A percentile compares a stretch with the other conserved stretches of the same genome.
Evolutionary conservation across 1,284 basidiomycete genomes (phyloP).

Genomic region (Lentinula novae-zelandiae): DNA sequence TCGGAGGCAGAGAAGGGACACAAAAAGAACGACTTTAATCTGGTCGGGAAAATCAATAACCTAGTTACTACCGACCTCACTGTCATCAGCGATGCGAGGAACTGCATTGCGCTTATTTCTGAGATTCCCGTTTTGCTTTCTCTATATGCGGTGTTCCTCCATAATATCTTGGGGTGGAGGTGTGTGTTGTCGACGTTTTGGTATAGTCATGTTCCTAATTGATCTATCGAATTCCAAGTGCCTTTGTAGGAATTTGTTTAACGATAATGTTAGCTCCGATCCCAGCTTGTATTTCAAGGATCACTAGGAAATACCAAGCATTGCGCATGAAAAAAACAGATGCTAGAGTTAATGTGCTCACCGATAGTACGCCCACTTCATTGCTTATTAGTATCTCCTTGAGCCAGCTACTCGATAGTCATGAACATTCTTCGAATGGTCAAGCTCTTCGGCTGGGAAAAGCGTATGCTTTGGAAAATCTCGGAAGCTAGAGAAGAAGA

Average conservation of each 20-base stretch:
- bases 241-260: conserved; percentile 49
- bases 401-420: conserved; percentile 16
- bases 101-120: conserved; percentile 18
- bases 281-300: conserved; percentile 38
- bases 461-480: conserved; percentile 39
- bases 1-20: conserved; percentile 18
- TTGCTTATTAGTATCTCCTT: background rate
- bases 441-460: conserved; percentile 64
- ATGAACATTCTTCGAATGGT: conserved; percentile 39
- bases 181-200: conserved; percentile 9
- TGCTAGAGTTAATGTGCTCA: conserved; percentile 38
- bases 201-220: background rate
- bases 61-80: conserved; percentile 22
- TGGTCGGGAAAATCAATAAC: conserved; percentile 43
- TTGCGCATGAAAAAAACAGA: conserved; percentile 33
- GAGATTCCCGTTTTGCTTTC: conserved; percentile 24
- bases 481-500: conserved; percentile 43
- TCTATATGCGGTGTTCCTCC: conserved; percentile 40
- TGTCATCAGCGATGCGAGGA: conserved; percentile 19
- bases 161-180: conserved; percentile 46
- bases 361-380: conserved; percentile 3
- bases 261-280: conserved; percentile 53
- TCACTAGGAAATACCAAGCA: conserved; percentile 29
- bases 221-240: conserved; percentile 19
- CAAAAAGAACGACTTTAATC: conserved; percentile 12